A percentile compares a stretch with the other conserved stretches of the same genome.
These are phyloP conservation scores for Nemania sp. DNA, from an alignment of 2,329 filamentous ascomycete species.

Conservation along the genomic window DNA sequence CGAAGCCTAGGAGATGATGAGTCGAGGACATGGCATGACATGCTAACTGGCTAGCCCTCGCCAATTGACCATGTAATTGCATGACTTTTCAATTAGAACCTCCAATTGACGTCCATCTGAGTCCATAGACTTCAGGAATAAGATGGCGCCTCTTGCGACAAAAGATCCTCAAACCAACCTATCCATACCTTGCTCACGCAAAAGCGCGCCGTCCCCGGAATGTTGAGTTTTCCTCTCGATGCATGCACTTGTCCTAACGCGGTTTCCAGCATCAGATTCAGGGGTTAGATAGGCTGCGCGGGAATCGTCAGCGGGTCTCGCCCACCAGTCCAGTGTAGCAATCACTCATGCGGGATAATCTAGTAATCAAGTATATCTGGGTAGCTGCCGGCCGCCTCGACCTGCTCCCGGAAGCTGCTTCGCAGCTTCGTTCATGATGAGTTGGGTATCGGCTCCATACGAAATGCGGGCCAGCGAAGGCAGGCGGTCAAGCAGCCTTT, in stretches of 20 bases:
- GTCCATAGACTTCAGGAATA: slow-evolving; percentile 8
- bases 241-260: slow-evolving; percentile 17
- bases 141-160: slow-evolving; percentile 1
- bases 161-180: background rate
- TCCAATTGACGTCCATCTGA: slow-evolving; percentile 10
- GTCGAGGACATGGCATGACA: background rate
- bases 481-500: slow-evolving; percentile 4
- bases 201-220: slow-evolving; percentile 13
- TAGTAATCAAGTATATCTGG: slow-evolving; percentile 19
- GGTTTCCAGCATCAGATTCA: slow-evolving; percentile 18
- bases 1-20: slow-evolving; percentile 3
- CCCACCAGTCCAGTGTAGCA: slow-evolving; percentile 20
- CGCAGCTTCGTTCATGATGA: slow-evolving; percentile 19
- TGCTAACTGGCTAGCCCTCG: background rate
- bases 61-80: slow-evolving; percentile 9
- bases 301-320: slow-evolving; percentile 29
- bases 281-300: slow-evolving; percentile 15
- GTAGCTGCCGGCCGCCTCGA: slow-evolving; percentile 38
- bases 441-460: slow-evolving; percentile 13
- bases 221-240: slow-evolving; percentile 9
- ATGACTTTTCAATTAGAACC: background rate
- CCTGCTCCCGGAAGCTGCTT: slow-evolving; percentile 29
- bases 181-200: background rate
- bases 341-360: slow-evolving; percentile 20
- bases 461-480: background rate